Evolutionary conservation across 2,329 filamentous ascomycete genomes (phyloP), one percentile per base, ranked within the genome.

Genomic region (Daldinia sp.): DNA sequence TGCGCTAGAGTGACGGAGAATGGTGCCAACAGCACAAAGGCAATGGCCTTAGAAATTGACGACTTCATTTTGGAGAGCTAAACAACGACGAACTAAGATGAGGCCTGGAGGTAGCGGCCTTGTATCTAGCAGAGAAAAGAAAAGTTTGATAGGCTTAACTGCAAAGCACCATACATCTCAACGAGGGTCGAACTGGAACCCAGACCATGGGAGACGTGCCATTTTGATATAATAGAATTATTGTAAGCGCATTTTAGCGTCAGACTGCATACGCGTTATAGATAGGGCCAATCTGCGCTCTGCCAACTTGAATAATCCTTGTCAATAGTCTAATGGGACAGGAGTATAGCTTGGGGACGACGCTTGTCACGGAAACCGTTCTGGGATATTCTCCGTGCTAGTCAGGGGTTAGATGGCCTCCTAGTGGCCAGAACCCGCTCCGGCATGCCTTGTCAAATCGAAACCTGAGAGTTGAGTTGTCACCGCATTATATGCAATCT

Each of bases 1-100:
- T 74, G 71, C 6, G 73, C 74, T 28, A 74, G 10, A n/a, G 54
- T 57, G 50, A 63, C 15, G 23, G 73, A 69, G 62, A 72, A 65
- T 58, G 68, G 64, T 13, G 72, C 63, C 28, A 82, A 48, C 30
- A 81, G 70, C 63, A 81, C 67, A 58, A 78, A 64, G 59, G 75
- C 72, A 41, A 78, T 28, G 4, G 67, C 59, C 64, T 69, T 72
- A 13, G 67, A 66, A 64, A 70, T 15, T 67, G 72, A 65, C 48
- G 71, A 37, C 62, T 55, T 72, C 75, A 77, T 77, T 46, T 48
- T 74, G 67, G 46, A 53, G 46, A 59, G 35, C 15, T 2, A 18
- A 15, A n/a, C 39, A 37, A 5, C 37, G 33, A 46, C 53, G 41
- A 23, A 78, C 74, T 33, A 77, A 60, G 28, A 58, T 10, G 26